These are phyloP conservation scores for Epichloe sylvatica DNA, from an alignment of 2,329 filamentous ascomycete genomes.

Conservation along the genomic window DNA sequence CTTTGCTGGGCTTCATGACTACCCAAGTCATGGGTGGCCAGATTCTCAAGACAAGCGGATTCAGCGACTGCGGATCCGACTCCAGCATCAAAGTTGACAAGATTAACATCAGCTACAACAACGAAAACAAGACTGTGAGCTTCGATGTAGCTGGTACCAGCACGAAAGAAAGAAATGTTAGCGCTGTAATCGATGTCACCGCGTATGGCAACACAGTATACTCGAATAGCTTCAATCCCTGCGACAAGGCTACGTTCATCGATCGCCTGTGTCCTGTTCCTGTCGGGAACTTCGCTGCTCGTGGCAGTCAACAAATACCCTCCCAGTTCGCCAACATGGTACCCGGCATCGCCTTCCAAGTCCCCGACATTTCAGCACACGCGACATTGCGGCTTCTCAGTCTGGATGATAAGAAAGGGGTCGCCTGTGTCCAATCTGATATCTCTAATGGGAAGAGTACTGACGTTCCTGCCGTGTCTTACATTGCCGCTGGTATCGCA, in stretches of 20 bases:
- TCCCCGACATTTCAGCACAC: slow-evolving; percentile 80
- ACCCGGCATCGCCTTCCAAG: slow-evolving; percentile 73
- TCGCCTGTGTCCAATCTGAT: slow-evolving; percentile 71
- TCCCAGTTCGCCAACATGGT: slow-evolving; percentile 58
- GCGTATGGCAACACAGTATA: slow-evolving; percentile 80
- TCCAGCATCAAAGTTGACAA: slow-evolving; percentile 52
- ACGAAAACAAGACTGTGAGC: slow-evolving; percentile 52
- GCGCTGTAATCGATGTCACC: slow-evolving; percentile 57
- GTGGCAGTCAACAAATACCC: slow-evolving; percentile 59
- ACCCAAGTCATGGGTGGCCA: slow-evolving; percentile 47
- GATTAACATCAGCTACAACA: slow-evolving; percentile 68
- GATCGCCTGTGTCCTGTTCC: slow-evolving; percentile 75
- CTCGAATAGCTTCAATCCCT: slow-evolving; percentile 70
- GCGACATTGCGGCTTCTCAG: slow-evolving; percentile 65
- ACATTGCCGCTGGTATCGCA: slow-evolving; percentile 70
- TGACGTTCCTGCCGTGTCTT: slow-evolving; percentile 61
- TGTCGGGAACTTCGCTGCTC: slow-evolving; percentile 56
- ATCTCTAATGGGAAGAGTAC: slow-evolving; percentile 82
- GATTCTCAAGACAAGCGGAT: slow-evolving; percentile 67
- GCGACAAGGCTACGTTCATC: slow-evolving; percentile 51
- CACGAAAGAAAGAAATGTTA: slow-evolving; percentile 61
- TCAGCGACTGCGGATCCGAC: slow-evolving; percentile 51
- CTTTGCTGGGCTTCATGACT: slow-evolving; percentile 22
- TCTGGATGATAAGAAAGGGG: slow-evolving; percentile 41
- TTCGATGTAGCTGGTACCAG: slow-evolving; percentile 79